Evolutionary conservation across 2,329 filamentous ascomycete species (phyloP).

Genomic region (Plectosphaerella plurivora): DNA sequence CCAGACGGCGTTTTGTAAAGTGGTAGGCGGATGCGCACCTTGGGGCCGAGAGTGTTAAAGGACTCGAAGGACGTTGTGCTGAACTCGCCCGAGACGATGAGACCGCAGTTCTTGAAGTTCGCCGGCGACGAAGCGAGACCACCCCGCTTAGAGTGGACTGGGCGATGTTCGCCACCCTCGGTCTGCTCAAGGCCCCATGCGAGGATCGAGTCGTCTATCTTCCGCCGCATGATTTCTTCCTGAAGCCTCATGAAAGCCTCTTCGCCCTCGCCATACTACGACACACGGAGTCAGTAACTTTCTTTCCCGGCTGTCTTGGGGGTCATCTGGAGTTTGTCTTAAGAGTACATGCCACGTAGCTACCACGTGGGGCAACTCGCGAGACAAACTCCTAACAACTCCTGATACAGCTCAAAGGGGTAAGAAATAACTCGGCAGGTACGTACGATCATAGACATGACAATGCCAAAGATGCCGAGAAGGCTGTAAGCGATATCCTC

Average conservation of each 20-base stretch:
- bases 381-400: too few relatives aligned
- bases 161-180: background rate
- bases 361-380: too few relatives aligned
- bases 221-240: constrained; percentile 16
- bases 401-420: too few relatives aligned
- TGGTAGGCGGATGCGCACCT: background rate
- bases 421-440: too few relatives aligned
- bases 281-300: too few relatives aligned
- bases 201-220: constrained; percentile 16
- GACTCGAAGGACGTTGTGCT: background rate
- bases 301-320: too few relatives aligned
- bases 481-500: constrained; percentile 27
- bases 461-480: constrained; percentile 24
- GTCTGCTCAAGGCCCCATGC: constrained; percentile 11
- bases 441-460: constrained; percentile 24
- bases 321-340: too few relatives aligned
- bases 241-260: constrained; percentile 14
- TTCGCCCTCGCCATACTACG: constrained; percentile 23
- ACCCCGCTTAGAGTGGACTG: background rate
- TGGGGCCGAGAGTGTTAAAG: background rate
- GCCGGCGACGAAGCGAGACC: background rate
- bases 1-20: background rate
- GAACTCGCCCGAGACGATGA: background rate
- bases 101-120: background rate
- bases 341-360: too few relatives aligned